Evolutionary conservation across 805 yeast genomes (phyloP).

Genomic region (Spathaspora arborariae): DNA sequence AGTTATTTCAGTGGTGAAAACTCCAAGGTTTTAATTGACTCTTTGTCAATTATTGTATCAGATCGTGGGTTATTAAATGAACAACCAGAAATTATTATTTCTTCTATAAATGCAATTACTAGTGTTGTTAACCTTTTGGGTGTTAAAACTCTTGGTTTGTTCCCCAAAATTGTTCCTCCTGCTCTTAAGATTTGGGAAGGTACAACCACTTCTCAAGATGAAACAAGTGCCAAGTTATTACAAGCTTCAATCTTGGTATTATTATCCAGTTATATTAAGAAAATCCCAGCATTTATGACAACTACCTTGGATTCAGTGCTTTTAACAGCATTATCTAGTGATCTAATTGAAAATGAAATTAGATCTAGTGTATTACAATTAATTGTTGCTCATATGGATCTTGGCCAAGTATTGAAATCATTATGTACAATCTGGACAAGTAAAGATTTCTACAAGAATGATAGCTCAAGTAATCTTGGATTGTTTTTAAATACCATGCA

Average conservation of each 20-base stretch:
- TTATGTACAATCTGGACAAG: slow-evolving; percentile 60
- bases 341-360: slow-evolving; percentile 53
- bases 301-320: slow-evolving; percentile 65
- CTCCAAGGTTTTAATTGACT: slow-evolving; percentile 41
- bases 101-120: slow-evolving; percentile 71
- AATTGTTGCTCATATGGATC: slow-evolving; percentile 64
- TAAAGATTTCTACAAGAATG: slow-evolving; percentile 29
- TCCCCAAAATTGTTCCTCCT: slow-evolving; percentile 82
- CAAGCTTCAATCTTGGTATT: slow-evolving; percentile 72
- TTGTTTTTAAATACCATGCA: slow-evolving; percentile 68
- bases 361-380: slow-evolving; percentile 61
- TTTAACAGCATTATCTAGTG: slow-evolving; percentile 52
- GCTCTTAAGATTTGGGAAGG: slow-evolving; percentile 56
- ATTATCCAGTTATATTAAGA: slow-evolving; percentile 69
- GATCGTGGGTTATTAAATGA: slow-evolving; percentile 51
- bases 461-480: slow-evolving; percentile 47
- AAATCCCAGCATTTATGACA: slow-evolving; percentile 80
- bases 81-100: slow-evolving; percentile 61
- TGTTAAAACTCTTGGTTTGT: slow-evolving; percentile 77
- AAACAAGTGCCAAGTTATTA: slow-evolving; percentile 34
- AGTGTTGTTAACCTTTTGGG: slow-evolving; percentile 73
- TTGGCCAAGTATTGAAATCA: slow-evolving; percentile 56
- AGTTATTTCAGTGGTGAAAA: slow-evolving; percentile 36
- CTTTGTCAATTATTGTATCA: slow-evolving; percentile 48
- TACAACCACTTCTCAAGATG: slow-evolving; percentile 26